Evolutionary conservation across 2,329 filamentous ascomycete species (phyloP).

Genomic region (Aspergillus unguis): DNA sequence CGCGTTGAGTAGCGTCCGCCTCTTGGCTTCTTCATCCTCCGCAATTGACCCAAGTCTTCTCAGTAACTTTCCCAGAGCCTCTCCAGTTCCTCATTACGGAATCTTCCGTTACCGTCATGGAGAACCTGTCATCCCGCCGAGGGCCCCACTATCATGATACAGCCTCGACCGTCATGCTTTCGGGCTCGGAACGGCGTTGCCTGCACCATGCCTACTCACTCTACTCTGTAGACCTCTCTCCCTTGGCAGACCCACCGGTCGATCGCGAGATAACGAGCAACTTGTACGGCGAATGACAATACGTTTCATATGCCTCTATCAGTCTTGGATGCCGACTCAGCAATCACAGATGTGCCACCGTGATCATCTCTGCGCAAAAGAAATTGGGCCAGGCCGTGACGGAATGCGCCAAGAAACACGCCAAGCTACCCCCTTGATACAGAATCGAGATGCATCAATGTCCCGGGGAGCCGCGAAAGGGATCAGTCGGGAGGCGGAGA

Average conservation of each 20-base stretch:
- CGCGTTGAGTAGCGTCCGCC: conserved; percentile 5
- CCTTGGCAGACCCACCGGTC: conserved; percentile 14
- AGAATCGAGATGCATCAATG: neutral
- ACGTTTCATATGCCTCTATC: neutral
- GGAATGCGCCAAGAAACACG: conserved; percentile 5
- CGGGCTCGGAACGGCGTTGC: conserved; percentile 5
- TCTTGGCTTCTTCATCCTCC: neutral
- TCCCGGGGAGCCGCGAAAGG: conserved; percentile 7
- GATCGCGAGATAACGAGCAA: conserved; percentile 8
- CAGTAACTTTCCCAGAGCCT: too few relatives aligned
- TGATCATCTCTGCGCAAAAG: neutral
- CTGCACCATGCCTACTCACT: neutral
- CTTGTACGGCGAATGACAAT: conserved; percentile 1
- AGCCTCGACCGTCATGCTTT: conserved; percentile 2
- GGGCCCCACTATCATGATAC: conserved; percentile 4
- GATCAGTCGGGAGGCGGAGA: neutral
- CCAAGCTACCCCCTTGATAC: conserved; percentile 6
- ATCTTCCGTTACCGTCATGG: neutral
- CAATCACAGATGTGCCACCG: neutral
- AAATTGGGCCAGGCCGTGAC: conserved; percentile 1
- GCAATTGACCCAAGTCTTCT: too few relatives aligned
- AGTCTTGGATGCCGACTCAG: conserved; percentile 3
- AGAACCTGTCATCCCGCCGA: conserved; percentile 4
- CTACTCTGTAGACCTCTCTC: conserved; percentile 4
- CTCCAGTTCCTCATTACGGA: neutral